phyloP scores from a whole-genome alignment of 306 rosid species.

The Prunus mume region DNA sequence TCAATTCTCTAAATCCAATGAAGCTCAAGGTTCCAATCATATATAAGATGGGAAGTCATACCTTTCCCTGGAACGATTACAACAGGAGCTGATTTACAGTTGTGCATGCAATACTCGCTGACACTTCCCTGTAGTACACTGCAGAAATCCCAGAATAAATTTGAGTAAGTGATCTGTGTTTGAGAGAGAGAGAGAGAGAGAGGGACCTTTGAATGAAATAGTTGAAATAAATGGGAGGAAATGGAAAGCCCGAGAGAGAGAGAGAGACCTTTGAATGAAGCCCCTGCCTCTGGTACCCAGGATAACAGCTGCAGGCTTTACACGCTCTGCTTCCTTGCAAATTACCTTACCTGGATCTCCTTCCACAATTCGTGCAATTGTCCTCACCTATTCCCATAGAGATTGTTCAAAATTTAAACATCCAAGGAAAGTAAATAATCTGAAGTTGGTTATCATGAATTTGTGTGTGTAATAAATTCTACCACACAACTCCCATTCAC shows the following conservation, averaged over 20 bases:
- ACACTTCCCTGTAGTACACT: constrained; percentile 90
- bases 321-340: constrained; percentile 68
- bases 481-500: too few species aligned
- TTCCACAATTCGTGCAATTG: constrained; percentile 64
- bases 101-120: constrained; percentile 71
- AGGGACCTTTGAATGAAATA: background rate
- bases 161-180: background rate
- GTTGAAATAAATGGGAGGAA: too few species aligned
- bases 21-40: background rate
- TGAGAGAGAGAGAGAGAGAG: constrained; percentile 7
- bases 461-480: too few species aligned
- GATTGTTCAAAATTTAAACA: background rate
- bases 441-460: background rate
- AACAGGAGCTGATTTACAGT: constrained; percentile 78
- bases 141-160: constrained; percentile 23
- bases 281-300: constrained; percentile 74
- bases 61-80: constrained; percentile 88
- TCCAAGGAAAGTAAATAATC: background rate
- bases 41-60: constrained; percentile 2
- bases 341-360: constrained; percentile 73
- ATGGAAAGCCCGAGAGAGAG: background rate
- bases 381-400: constrained; percentile 48
- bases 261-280: constrained; percentile 57
- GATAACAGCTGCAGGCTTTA: constrained; percentile 71
- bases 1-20: background rate